Percentiles rank a stretch among this genome's conserved stretches.
These are phyloP conservation scores for Coniochaeta sp. DNA, from an alignment of 2,329 filamentous ascomycete genomes.

Conservation along the genomic window DNA sequence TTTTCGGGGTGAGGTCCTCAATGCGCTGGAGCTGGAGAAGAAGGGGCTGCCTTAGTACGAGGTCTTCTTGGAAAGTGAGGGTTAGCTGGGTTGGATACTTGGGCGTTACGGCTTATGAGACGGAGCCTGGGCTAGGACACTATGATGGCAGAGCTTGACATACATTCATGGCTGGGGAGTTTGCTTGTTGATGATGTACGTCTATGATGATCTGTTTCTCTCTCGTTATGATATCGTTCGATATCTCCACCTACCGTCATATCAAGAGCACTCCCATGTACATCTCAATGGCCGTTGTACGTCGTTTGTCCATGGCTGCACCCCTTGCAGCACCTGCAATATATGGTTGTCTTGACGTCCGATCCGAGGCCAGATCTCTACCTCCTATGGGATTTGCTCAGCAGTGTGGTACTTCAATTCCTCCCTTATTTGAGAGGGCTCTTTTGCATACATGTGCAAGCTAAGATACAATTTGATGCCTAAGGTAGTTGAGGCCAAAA, in stretches of 20 bases:
- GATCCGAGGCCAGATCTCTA: no score
- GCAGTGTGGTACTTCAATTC: no score
- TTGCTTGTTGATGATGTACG: not conserved
- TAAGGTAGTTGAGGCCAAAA: no score
- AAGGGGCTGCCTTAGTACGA: slow-evolving; percentile 7
- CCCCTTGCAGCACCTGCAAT: not conserved
- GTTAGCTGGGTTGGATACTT: not conserved
- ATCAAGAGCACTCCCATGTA: no score
- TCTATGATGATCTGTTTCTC: not conserved
- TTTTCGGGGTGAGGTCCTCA: slow-evolving; percentile 35
- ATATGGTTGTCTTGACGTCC: not conserved
- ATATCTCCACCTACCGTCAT: not conserved
- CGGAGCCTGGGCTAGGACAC: not conserved
- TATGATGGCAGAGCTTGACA: not conserved
- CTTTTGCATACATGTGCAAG: no score
- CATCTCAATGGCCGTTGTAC: slow-evolving; percentile 6
- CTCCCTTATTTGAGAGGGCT: no score
- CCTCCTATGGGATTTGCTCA: no score
- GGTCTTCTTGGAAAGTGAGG: slow-evolving; percentile 5
- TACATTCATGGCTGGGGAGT: not conserved
- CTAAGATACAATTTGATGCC: no score
- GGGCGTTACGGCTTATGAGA: not conserved
- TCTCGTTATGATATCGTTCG: not conserved
- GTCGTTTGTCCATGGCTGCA: slow-evolving; percentile 5
- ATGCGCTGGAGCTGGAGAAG: slow-evolving; percentile 7